These are phyloP conservation scores for Trametes gibbosa DNA, from an alignment of 768 basidiomycete species.

Conservation along the genomic window DNA sequence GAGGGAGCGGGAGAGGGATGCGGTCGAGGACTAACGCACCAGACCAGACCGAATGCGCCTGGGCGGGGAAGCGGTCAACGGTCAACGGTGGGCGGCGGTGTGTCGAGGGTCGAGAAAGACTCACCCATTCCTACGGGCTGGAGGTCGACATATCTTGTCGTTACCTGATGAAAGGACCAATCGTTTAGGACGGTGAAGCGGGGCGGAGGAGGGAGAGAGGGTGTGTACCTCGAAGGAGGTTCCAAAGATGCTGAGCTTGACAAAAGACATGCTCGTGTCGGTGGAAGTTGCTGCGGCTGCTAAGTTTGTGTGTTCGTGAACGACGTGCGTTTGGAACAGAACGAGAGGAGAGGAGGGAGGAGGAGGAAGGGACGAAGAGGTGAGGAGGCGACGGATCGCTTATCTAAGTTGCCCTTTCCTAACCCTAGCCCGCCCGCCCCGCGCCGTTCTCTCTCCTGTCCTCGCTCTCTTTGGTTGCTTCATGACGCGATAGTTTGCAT, in stretches of 20 bases:
- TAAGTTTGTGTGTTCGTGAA: not conserved
- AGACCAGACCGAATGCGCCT: slow-evolving; percentile 98
- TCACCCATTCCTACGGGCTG: slow-evolving; percentile 99
- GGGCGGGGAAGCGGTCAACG: slow-evolving; percentile 2
- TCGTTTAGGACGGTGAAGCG: not conserved
- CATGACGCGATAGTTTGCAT: too few species aligned
- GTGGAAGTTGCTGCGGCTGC: too few species aligned
- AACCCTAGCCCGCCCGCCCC: not conserved
- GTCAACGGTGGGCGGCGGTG: not conserved
- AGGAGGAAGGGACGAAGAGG: not conserved
- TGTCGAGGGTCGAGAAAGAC: slow-evolving; percentile 27
- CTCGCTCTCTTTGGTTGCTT: too few species aligned
- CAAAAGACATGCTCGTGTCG: slow-evolving; percentile 70
- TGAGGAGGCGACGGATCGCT: slow-evolving; percentile 5
- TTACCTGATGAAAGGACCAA: slow-evolving; percentile 56
- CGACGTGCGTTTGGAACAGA: not conserved
- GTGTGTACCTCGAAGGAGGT: slow-evolving; percentile 87
- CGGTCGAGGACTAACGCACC: slow-evolving; percentile 49
- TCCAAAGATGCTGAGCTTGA: slow-evolving; percentile 97
- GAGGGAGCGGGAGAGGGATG: not conserved
- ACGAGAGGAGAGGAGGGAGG: not conserved
- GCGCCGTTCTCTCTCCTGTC: not conserved
- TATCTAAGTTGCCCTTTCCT: slow-evolving; percentile 10
- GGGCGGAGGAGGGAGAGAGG: slow-evolving; percentile 6
- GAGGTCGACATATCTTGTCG: slow-evolving; percentile 97